Base-by-base conservation (phyloP, 441 rosid genomes). In the Melastoma candidum region DNA sequence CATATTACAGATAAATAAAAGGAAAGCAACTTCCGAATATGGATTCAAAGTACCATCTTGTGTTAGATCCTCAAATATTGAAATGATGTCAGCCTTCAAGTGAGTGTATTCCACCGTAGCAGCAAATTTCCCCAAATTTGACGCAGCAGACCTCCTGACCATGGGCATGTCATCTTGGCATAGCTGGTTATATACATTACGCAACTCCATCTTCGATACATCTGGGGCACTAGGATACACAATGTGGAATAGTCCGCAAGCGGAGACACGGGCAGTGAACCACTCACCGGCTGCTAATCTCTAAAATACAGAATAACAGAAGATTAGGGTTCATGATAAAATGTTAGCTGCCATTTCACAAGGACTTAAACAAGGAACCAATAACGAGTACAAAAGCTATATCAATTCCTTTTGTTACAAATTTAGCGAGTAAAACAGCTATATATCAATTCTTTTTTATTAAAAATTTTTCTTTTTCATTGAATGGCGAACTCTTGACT, bases 131-230 rank as follows among this genome's bases (percentile, higher is more conserved):
- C 97, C 90, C 12, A 92, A 74, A 74, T 88, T 88, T 54, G 97
- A 74, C 2, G 95, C 94, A 51, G 95, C 97, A 71, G 97, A 84
- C 67, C 97, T 88, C 57, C 98, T 76, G 61, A 92, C 96, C 98
- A 87, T 92, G n/a, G 98, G 96, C 96, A 92, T 88, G 71, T 92
- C 96, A 77, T 92, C 95, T 73, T 82, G 92, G 64, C 98, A 92
- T 54, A 88, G 67, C 57, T 79, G 95, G 63, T 75, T 58, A 68
- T 88, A 92, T 56, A 76, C 74, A 27, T 79, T 27, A 47, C 95
- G 73, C 46, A 92, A 75, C 69, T 92, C 98, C 11, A 83, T 74
- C 73, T 82, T 92, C 52, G 79, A 39, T 9, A 59, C 65, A 63
- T 92, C 95, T 0, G 81, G 63, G 47, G 92, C 89, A 61, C 89